phyloP scores from a whole-genome alignment of 768 basidiomycete species.

The Macrocybe gigantea region DNA sequence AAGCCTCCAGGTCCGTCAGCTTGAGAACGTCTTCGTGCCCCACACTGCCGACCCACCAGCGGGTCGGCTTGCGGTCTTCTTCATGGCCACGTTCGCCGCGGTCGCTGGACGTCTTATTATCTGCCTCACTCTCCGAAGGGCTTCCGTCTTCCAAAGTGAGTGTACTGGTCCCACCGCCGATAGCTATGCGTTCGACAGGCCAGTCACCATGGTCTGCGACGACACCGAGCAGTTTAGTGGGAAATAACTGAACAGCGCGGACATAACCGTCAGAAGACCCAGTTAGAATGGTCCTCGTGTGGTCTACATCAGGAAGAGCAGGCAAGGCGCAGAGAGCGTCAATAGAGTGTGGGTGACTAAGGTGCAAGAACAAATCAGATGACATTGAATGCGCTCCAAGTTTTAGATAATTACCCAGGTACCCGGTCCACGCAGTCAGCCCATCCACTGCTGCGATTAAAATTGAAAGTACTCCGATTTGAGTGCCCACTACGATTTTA shows the following conservation, averaged over 20 bases:
- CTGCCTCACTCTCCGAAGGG: background rate
- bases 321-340: constrained; percentile 81
- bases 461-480: constrained; percentile 82
- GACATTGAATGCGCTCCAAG: constrained; percentile 13
- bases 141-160: constrained; percentile 22
- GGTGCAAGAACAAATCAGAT: constrained; percentile 6
- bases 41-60: constrained; percentile 88
- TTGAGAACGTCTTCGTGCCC: constrained; percentile 86
- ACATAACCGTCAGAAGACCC: constrained; percentile 92
- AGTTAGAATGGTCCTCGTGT: constrained; percentile 70
- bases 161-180: constrained; percentile 38
- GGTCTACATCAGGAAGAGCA: constrained; percentile 52
- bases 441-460: constrained; percentile 85
- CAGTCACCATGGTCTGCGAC: constrained; percentile 90
- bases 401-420: constrained; percentile 50
- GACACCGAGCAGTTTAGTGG: constrained; percentile 85
- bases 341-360: constrained; percentile 85
- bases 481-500: constrained; percentile 86
- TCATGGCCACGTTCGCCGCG: constrained; percentile 8
- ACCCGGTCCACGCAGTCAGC: constrained; percentile 89
- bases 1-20: constrained; percentile 77
- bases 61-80: constrained; percentile 18
- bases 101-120: constrained; percentile 5
- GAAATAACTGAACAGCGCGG: constrained; percentile 80
- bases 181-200: constrained; percentile 81